phyloP scores from a whole-genome alignment of 768 basidiomycete genomes.

The Boletus sp. region DNA sequence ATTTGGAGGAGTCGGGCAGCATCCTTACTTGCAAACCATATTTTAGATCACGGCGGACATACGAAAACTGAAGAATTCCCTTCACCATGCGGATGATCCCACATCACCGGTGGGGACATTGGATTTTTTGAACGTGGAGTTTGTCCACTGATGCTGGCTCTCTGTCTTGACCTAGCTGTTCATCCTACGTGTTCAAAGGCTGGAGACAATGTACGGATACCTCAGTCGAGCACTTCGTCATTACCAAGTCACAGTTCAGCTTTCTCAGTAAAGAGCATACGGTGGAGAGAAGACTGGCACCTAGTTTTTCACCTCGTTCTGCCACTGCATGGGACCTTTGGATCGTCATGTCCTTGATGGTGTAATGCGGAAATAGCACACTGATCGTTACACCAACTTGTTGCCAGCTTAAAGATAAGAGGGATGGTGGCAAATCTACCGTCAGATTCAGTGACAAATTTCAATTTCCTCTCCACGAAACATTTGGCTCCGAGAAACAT shows the following conservation, averaged over 20 bases:
- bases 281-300: background rate
- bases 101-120: constrained; percentile 10
- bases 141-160: background rate
- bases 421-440: background rate
- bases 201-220: constrained; percentile 19
- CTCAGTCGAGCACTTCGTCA: constrained; percentile 21
- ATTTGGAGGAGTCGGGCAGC: background rate
- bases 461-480: background rate
- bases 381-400: background rate
- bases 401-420: background rate
- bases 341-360: background rate
- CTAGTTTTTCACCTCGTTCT: background rate
- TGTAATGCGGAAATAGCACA: background rate
- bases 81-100: constrained; percentile 8
- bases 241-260: constrained; percentile 19
- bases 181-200: constrained; percentile 7
- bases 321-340: background rate
- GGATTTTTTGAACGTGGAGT: background rate
- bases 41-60: constrained; percentile 20
- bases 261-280: background rate
- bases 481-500: background rate
- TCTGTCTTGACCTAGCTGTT: constrained; percentile 9
- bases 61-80: constrained; percentile 7
- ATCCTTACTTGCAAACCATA: background rate
- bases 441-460: background rate